Evolutionary conservation across 257 asterid species (phyloP), one percentile per base, ranked within the genome.

Genomic region (Przewalskia tangutica): DNA sequence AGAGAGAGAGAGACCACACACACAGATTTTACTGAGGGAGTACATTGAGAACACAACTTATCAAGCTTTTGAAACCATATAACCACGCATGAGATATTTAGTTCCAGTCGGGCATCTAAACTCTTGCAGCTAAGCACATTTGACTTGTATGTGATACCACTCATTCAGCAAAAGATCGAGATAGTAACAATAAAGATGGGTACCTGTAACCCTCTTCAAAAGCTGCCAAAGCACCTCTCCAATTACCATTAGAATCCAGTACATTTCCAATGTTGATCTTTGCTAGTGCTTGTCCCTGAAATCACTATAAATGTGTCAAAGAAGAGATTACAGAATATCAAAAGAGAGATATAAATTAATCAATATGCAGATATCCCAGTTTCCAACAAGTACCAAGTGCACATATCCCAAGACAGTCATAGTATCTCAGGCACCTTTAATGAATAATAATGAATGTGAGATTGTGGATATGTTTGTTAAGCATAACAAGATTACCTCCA

Each of bases 201-300:
- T 86, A 88, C 99, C 95, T 90, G 88, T 94, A 84, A 38, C 94
- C 97, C 89, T 96, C 97, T 85, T 84, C 81, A 86, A 88, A 93
- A 80, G 98, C 93, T 53, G 88, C 89, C 84, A 93, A 84, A 85
- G 98, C 99, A 60, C 90, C 93, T 68, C 55, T 18, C 89, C 90
- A 90, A 79, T 95, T 90, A 84, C 97, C 98, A 76, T 54, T 71
- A 75, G 94, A 87, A 83, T 96, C 99, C 86, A 96, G 87, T 87
- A 85, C 85, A 85, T 88, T 88, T 59, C 99, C 99, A 65, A 92
- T 90, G 87, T 89, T 94, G 81, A 94, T 93, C 91, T 91, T 93
- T 78, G 91, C 92, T 83, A 94, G 55, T 79, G 95, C 98, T 89
- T 94, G 97, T 83, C 99, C 99, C 99, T 95, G 90, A 81, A 87